Base-by-base conservation (phyloP, 345 rosid genomes). In the Eucalyptus cladocalyx region DNA sequence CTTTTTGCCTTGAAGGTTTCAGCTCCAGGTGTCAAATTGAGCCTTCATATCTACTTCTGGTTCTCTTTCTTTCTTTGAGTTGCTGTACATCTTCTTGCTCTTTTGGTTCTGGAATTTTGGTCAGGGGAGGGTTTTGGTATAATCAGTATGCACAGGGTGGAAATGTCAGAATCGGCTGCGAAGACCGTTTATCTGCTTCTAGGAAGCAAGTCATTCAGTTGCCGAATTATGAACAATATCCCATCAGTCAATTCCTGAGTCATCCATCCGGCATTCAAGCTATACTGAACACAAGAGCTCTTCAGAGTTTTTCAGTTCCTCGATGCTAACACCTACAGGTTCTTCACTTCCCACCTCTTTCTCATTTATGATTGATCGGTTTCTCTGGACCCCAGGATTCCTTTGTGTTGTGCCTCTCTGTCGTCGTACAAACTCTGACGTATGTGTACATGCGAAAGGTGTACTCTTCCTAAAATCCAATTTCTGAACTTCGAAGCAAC, bases 241-340 rank as follows among this genome's bases (percentile, higher is more conserved):
- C 94, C 86, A 92, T 96, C 53, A 90, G 93, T 87, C 95, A 95
- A 48, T 97, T 97, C 87, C 67, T 97, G 89, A 93, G 90, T 65
- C 96, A 96, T 40, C 97, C 97, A 49, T 93, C 94, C 58, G 99
- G 98, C 19, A 91, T 95, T 91, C 90, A 95, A 89, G 95, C 97
- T 69, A 89, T 97, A 53, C 91, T 97, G 90, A 97, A 97, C 88
- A 93, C 96, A 16, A 92, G 93, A 10, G 95, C 95, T 86, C 91
- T 97, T 91, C 93, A 95, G 88, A 91, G 94, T 89, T 94, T n/a
- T 93, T 90, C 93, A 94, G 72, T 87, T 91, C 87, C 88, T 97
- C 87, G 95, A 94, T 80, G 83, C 91, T 89, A 91, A 93, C 86
- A 92, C 94, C 18, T 97, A 96, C 94, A 95, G 98, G 97, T 94